A percentile compares a stretch with the other conserved stretches of the same genome.
Evolutionary conservation across 305 asterid genomes (phyloP).

Genomic region (Fraxinus paxiana): DNA sequence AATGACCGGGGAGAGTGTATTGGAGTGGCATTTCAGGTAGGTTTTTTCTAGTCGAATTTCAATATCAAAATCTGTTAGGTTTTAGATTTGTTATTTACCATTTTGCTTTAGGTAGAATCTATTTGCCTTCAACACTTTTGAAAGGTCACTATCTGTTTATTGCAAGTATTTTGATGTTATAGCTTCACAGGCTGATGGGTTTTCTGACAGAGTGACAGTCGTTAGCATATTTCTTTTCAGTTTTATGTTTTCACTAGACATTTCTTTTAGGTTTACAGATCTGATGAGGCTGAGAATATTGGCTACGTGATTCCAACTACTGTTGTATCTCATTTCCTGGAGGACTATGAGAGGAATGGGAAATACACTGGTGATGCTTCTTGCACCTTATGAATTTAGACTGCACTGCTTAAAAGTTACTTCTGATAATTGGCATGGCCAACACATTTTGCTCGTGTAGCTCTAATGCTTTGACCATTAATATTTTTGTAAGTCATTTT

Average conservation of each 20-base stretch:
- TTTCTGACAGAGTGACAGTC: conserved; percentile 16
- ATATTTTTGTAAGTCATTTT: neutral
- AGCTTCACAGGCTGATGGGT: conserved; percentile 14
- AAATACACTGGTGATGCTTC: conserved; percentile 75
- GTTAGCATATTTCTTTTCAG: neutral
- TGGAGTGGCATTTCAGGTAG: conserved; percentile 97
- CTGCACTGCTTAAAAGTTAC: conserved; percentile 2
- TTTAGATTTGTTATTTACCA: conserved; percentile 11
- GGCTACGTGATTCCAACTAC: conserved; percentile 94
- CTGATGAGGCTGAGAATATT: conserved; percentile 90
- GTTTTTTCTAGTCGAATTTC: conserved; percentile 20
- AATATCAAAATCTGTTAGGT: neutral
- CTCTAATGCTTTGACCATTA: neutral
- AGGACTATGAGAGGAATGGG: conserved; percentile 87
- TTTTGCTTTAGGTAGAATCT: conserved; percentile 11
- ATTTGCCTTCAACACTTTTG: conserved; percentile 9
- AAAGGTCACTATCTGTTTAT: neutral
- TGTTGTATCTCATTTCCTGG: conserved; percentile 95
- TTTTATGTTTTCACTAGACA: conserved; percentile 39
- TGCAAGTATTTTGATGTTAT: conserved; percentile 15
- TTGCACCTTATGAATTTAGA: conserved; percentile 20
- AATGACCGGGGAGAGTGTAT: conserved; percentile 94
- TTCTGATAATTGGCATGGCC: neutral
- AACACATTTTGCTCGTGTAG: neutral
- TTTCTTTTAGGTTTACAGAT: conserved; percentile 86